Base-by-base conservation (phyloP, 2,329 filamentous ascomycete species). In the Epichloe typhina region DNA sequence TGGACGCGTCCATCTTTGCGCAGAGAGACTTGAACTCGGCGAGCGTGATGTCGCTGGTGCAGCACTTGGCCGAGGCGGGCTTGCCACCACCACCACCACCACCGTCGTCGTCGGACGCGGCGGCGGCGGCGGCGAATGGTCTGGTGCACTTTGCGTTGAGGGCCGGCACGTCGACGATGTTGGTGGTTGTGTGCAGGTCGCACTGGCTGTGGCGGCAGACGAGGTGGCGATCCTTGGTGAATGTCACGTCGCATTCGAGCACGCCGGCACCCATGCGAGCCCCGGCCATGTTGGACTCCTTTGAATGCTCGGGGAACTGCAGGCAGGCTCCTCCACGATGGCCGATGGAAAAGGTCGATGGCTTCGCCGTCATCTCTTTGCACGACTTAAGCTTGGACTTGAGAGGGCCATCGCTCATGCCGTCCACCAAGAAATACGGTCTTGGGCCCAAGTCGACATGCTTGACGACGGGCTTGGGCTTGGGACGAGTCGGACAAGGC, bases 21-120 rank as follows among this genome's bases (percentile, higher is more conserved):
- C 83, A 87, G 5, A 87, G 75, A 5, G 73, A 70, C 64, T 80
- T 78, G 71, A 79, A 86, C 65, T 87, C 84, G 44, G 72, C 72
- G 37, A 83, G 67, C 1, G 83, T 86, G 59, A 87, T 77, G 61
- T 87, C 84, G 57, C 75, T 80, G 3, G 83, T 86, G 71, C 83
- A 87, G 72, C 83, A 87, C 56, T 77, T 77, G 12, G 82, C 83
- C 15, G 68, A 72, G 1, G 83, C 83, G 1, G 69, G 59, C 50
- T 57, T 59, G 49, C 73, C 26, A 8, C n/a, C n/a, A n/a, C n/a
- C n/a, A n/a, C n/a, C n/a, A n/a, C n/a, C n/a, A n/a, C n/a, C n/a
- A n/a, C n/a, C n/a, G n/a, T n/a, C n/a, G n/a, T n/a, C n/a, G n/a
- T n/a, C n/a, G n/a, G n/a, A n/a, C n/a, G n/a, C n/a, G n/a, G n/a